Evolutionary conservation across 2,329 filamentous ascomycete genomes (phyloP).

Genomic region (Trichoderma sp.): DNA sequence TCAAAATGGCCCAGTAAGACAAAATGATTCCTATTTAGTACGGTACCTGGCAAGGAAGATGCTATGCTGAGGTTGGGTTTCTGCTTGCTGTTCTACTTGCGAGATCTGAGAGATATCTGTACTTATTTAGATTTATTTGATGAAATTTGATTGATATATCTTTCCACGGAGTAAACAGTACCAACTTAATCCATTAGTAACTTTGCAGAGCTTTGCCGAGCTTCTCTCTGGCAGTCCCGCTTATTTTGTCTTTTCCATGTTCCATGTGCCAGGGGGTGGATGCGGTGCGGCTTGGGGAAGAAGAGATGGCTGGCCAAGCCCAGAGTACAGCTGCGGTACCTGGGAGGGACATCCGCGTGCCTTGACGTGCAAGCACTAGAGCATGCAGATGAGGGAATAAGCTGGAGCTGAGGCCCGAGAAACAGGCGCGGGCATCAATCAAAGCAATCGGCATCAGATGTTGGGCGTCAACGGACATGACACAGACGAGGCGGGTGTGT

Average conservation of each 20-base stretch:
- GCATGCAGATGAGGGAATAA: constrained; percentile 17
- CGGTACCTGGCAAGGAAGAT: background rate
- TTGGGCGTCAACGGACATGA: constrained; percentile 2
- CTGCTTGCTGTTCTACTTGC: background rate
- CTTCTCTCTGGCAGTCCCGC: background rate
- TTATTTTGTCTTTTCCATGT: constrained; percentile 5
- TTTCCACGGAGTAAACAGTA: background rate
- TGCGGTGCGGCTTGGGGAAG: constrained; percentile 11
- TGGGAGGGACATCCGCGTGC: background rate
- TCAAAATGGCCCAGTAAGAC: background rate
- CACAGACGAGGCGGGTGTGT: background rate
- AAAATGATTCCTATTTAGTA: background rate
- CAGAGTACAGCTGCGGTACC: background rate
- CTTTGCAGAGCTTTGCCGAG: background rate
- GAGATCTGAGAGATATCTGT: background rate
- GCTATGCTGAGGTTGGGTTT: background rate
- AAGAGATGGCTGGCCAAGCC: background rate
- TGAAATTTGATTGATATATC: background rate
- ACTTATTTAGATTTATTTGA: background rate
- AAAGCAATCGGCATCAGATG: background rate
- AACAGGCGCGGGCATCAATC: background rate
- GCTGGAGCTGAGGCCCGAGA: background rate
- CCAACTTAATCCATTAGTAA: background rate
- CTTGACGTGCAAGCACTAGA: background rate
- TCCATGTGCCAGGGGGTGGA: constrained; percentile 17